Evolutionary conservation across 1,284 basidiomycete genomes (phyloP), one percentile per base, ranked within the genome.

Genomic region (Sporisorium graminicola): DNA sequence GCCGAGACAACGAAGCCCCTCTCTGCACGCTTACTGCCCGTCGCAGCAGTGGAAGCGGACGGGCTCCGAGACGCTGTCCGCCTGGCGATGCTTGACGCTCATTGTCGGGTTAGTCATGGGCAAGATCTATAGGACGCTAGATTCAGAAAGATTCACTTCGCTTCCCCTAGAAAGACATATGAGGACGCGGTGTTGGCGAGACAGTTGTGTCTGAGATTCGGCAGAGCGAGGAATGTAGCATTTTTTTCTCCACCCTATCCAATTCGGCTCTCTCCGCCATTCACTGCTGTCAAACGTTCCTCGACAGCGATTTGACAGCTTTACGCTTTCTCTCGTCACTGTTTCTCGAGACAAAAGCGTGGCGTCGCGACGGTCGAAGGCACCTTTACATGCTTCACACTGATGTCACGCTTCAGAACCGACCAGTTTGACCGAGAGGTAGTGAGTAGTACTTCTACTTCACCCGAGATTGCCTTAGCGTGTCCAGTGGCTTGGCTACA

Each of bases 161-260:
- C 31, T 22, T 42, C 12, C 16, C 14, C 33, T 27, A 29, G n/a
- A 43, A 47, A 42, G 42, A 49, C 58, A 40, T 52, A 18, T 33
- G 42, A 43, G 49, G 46, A n/a, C 2, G 44, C 33, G 24, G 16
- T 20, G 20, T 58, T 71, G 68, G 63, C 63, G 68, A 65, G 68
- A 71, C 68, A 71, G 35, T 13, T 5, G 29, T 71, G 68, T 65
- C 68, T 71, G 68, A 71, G 68, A 58, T 55, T 20, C 12, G 18
- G 16, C 9, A 44, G 58, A 65, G 68, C 58, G 68, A 71, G 68
- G 63, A 60, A 71, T 71, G 68, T 47, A 51, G 35, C 27, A 18
- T 31, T 40, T 53, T 43, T 53, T 53, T 55, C 42, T 14, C 22
- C 18, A n/a, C 13, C 26, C 37, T 59, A 61, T 69, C 60, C 31